Percentiles rank a stretch among this genome's conserved stretches.
These are phyloP conservation scores for Russula sp. DNA, from an alignment of 768 basidiomycete species.

Conservation along the genomic window DNA sequence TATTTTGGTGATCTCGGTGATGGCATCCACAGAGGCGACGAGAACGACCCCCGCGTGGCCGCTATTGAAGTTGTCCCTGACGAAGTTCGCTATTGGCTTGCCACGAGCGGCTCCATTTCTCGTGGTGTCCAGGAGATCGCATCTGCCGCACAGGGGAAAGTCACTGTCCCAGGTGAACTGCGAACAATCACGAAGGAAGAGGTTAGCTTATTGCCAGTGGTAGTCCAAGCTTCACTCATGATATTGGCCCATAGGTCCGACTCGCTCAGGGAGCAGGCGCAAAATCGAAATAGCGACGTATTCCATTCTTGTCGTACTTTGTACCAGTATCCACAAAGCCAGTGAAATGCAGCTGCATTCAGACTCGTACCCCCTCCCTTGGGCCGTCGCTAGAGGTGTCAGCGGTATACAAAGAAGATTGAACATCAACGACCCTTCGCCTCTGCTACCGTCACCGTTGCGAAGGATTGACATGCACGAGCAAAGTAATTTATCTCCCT, in stretches of 20 bases:
- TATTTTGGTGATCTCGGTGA: conserved; percentile 89
- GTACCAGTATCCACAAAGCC: neutral
- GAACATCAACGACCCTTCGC: no score
- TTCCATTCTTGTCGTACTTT: neutral
- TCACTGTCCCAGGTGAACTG: conserved; percentile 66
- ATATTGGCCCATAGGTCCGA: conserved; percentile 6
- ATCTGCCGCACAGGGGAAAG: conserved; percentile 52
- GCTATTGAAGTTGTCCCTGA: conserved; percentile 73
- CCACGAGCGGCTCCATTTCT: conserved; percentile 50
- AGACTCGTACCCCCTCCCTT: neutral
- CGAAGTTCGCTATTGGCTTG: conserved; percentile 77
- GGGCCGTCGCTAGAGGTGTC: no score
- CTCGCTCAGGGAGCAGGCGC: conserved; percentile 4
- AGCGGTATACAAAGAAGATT: no score
- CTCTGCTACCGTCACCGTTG: no score
- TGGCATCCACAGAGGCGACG: conserved; percentile 75
- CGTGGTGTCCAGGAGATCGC: conserved; percentile 54
- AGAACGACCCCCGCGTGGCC: conserved; percentile 69
- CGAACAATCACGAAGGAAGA: conserved; percentile 66
- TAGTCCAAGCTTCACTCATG: neutral
- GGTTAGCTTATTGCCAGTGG: conserved; percentile 34
- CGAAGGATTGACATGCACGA: neutral
- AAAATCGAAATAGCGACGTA: neutral
- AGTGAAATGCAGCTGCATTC: no score
- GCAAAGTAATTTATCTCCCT: neutral